Evolutionary conservation across 2,329 filamentous ascomycete genomes (phyloP).

Genomic region (Xylaria hypoxylon): DNA sequence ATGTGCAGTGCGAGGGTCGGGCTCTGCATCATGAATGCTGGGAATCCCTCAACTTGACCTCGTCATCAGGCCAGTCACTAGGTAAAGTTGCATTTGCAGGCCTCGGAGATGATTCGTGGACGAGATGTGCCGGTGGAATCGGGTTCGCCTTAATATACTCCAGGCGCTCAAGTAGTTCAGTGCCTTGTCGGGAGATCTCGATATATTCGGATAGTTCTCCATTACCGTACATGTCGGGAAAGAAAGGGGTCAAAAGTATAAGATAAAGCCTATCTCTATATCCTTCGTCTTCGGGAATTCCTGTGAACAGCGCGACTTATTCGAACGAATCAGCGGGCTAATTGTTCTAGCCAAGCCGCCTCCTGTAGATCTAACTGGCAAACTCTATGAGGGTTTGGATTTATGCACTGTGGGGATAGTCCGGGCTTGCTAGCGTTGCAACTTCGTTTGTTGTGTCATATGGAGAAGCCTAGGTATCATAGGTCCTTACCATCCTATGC

Average conservation of each 20-base stretch:
- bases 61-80: neutral
- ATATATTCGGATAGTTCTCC: neutral
- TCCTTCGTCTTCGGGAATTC: too few species aligned
- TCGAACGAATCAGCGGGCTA: too few species aligned
- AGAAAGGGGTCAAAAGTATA: neutral
- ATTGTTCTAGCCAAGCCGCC: too few species aligned
- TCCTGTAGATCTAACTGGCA: too few species aligned
- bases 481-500: too few species aligned
- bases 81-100: constrained; percentile 1
- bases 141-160: constrained; percentile 1
- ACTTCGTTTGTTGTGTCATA: too few species aligned
- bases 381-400: too few species aligned
- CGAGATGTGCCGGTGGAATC: neutral
- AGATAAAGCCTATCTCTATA: too few species aligned
- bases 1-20: neutral
- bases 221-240: neutral
- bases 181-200: neutral
- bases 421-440: too few species aligned
- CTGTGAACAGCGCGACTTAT: too few species aligned
- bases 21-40: neutral
- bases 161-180: neutral
- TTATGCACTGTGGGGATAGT: too few species aligned
- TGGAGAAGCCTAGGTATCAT: too few species aligned
- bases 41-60: neutral
- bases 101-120: constrained; percentile 1